phyloP scores from a whole-genome alignment of 495 filamentous ascomycete genomes.

The Amniculicola lignicola region DNA sequence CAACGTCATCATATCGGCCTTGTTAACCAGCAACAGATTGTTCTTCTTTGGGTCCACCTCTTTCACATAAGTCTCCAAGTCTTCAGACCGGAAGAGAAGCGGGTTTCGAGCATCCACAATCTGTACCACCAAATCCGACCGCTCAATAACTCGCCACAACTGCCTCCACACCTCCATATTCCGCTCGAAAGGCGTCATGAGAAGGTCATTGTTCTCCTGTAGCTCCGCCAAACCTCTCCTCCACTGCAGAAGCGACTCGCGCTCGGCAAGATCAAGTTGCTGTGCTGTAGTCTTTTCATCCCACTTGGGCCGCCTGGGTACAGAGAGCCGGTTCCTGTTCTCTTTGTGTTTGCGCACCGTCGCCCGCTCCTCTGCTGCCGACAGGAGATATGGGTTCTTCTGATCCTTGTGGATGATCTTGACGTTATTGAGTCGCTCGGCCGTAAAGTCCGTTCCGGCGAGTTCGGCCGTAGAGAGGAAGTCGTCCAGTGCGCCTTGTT shows the following conservation, averaged over 20 bases:
- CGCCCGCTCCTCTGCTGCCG: conserved; percentile 76
- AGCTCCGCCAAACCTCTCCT: conserved; percentile 85
- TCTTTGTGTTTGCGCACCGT: conserved; percentile 75
- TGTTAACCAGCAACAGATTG: conserved; percentile 93
- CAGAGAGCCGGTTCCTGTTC: conserved; percentile 74
- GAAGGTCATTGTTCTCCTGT: conserved; percentile 84
- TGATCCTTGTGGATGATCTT: conserved; percentile 97
- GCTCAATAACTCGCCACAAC: conserved; percentile 96
- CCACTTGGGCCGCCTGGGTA: conserved; percentile 88
- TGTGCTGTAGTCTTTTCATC: conserved; percentile 75
- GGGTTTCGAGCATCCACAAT: conserved; percentile 98
- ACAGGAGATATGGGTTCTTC: conserved; percentile 90
- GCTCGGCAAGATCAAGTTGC: conserved; percentile 76
- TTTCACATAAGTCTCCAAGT: conserved; percentile 90
- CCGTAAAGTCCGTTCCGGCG: conserved; percentile 96
- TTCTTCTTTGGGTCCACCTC: conserved; percentile 84
- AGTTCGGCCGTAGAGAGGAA: conserved; percentile 85
- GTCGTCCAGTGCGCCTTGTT: conserved; percentile 91
- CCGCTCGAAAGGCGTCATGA: conserved; percentile 98
- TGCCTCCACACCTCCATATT: conserved; percentile 99
- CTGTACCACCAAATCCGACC: conserved; percentile 93
- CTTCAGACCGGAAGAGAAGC: conserved; percentile 87
- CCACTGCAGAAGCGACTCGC: conserved; percentile 82
- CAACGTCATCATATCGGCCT: conserved; percentile 97
- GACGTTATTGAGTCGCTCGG: conserved; percentile 97